Evolutionary conservation across 805 yeast genomes (phyloP), one percentile per base, ranked within the genome.

Genomic region (Metschnikowia amazonensis): DNA sequence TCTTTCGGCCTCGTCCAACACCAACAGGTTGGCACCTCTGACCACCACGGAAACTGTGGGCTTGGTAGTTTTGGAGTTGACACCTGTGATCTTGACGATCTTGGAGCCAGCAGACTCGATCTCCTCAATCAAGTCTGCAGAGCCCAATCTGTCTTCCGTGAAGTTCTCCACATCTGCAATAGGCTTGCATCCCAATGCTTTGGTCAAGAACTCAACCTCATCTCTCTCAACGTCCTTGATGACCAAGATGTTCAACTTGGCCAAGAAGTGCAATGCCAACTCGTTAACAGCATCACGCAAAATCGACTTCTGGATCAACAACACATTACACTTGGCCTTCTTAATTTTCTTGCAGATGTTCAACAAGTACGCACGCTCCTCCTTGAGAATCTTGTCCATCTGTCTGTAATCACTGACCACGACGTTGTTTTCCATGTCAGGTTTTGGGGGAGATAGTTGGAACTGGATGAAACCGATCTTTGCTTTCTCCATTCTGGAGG

Each of bases 351-450:
- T 94, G 75, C 97, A 90, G 64, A 94, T 86, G 66, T 92, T 92
- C 63, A 94, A 78, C 61, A 94, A 72, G 64, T 94, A 94, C 24
- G 96, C 94, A 65, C 99, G 84, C 75, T 94, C 99, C 70, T 94
- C 99, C 64, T 95, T 94, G 63, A 94, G 76, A 57, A 94, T 94
- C 72, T 92, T 94, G 69, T 94, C 99, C 99, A 94, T 94, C 70
- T 94, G 99, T 69, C 99, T 81, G 74, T 94, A 94, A 67, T 94
- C 99, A 63, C 87, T 94, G 45, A 94, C 98, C 47, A 94, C 96
- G 41, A 94, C 92, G 63, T 90, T 92, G 67, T 94, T 94, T 72
- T 94, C 99, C 85, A 95, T 85, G 63, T 89, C 97, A 17, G 97
- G 97, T 64, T 89, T 89, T 54, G 97, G 97, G 20, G 97, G 97